phyloP scores from a whole-genome alignment of 176 grass and related monocot species.

The Zoysia pacifica region DNA sequence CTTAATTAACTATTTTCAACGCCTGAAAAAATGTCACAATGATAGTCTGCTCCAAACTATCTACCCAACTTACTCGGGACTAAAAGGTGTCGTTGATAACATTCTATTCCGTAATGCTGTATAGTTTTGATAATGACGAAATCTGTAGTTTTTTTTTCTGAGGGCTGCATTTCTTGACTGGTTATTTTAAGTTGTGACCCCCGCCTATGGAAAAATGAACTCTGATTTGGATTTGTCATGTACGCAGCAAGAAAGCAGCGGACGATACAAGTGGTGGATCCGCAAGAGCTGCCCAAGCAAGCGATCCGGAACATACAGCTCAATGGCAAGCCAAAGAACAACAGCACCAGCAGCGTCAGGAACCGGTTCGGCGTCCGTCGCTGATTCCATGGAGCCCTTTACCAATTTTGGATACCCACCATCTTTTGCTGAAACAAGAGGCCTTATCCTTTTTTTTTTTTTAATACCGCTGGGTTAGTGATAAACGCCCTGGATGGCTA shows the following conservation, averaged over 20 bases:
- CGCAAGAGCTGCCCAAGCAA: constrained; percentile 67
- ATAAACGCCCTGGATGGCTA: constrained; percentile 12
- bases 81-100: no score
- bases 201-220: background rate
- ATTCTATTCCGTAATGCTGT: background rate
- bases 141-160: background rate
- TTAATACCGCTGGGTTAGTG: background rate
- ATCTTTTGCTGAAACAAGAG: background rate
- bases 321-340: constrained; percentile 39
- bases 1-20: background rate
- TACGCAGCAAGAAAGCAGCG: constrained; percentile 64
- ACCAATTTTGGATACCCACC: background rate
- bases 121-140: background rate
- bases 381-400: background rate
- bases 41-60: background rate
- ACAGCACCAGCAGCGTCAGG: constrained; percentile 7
- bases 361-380: constrained; percentile 19
- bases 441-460: background rate
- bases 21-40: background rate
- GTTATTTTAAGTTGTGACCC: background rate
- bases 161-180: background rate
- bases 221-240: background rate
- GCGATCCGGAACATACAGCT: constrained; percentile 23
- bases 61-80: no score
- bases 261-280: constrained; percentile 68